A percentile compares a stretch with the other conserved stretches of the same genome.
Conservation (phyloP, 208 protist genomes). For the Leishmania braziliensis region DNA sequence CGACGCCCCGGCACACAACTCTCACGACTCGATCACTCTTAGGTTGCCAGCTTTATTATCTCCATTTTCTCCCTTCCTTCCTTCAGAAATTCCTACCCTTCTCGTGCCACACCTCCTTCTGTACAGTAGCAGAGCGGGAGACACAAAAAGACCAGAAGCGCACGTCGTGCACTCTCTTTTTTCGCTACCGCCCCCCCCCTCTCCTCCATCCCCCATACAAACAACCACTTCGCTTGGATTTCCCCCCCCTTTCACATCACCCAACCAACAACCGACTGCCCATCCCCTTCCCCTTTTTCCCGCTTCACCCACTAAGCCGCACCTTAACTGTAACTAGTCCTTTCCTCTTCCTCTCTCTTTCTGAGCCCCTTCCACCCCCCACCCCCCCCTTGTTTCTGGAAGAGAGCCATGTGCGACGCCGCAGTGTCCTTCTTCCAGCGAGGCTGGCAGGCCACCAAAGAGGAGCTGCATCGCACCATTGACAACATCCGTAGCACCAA, state of each 20-base stretch:
- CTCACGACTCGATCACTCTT: too few relatives aligned
- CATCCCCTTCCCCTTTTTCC: not conserved
- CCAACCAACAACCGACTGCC: not conserved
- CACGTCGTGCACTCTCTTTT: too few relatives aligned
- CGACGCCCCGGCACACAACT: not conserved
- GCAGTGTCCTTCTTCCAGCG: slow-evolving; percentile 9
- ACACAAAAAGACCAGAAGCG: too few relatives aligned
- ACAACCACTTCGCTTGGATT: too few relatives aligned
- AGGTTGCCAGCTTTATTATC: too few relatives aligned
- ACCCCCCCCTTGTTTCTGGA: not conserved
- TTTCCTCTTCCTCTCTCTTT: not conserved
- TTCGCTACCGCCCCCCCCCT: too few relatives aligned
- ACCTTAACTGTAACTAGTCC: not conserved
- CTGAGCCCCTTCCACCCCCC: too few relatives aligned
- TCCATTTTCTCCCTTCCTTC: too few relatives aligned
- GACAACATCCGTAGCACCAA: slow-evolving; percentile 42
- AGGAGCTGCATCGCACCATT: slow-evolving; percentile 31
- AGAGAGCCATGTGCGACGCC: slow-evolving; percentile 4
- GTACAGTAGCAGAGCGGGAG: too few relatives aligned
- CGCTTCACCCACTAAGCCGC: not conserved
- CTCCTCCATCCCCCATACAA: too few relatives aligned
- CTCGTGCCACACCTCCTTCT: too few relatives aligned
- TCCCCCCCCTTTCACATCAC: not conserved
- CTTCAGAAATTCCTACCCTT: too few relatives aligned
- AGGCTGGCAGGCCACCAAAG: slow-evolving; percentile 28